Evolutionary conservation across 1,139 yeast genomes (phyloP), one percentile per base, ranked within the genome.

Genomic region (Geotrichum siamense): DNA sequence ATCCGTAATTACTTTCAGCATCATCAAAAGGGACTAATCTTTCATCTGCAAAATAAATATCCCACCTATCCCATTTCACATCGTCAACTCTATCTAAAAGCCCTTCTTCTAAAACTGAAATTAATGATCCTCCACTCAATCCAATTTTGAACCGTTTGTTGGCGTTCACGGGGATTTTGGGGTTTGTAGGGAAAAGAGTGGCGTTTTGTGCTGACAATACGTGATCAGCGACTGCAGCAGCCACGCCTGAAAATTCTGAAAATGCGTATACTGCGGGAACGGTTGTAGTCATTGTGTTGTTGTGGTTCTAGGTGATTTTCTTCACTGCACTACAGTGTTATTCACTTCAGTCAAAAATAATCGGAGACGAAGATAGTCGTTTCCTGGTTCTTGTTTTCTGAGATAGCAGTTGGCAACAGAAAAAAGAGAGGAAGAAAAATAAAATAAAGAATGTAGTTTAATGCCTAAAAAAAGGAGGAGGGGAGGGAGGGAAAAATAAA

Each of bases 31-130:
- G 94, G 38, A 91, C 98, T 51, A 91, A 70, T 63, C 98, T 77
- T 68, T 91, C 98, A 64, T 91, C 98, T 17, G 96, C 96, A 69
- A 91, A 89, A 64, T 85, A 91, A 47, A 91, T 78, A 60, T 91
- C 96, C 98, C 98, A 91, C 60, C 80, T 82, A 45, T 78, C 82
- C 97, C 97, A 91, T 54, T 79, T 80, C 33, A 91, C 79, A 52
- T 79, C 87, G 40, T 74, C 72, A 15, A 23, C 4, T 57, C 94
- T 73, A 34, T 74, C 71, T 47, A 89, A 67, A 51, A 91, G 70
- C 12, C 96, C 97, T 63, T 89, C 89, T 51, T 83, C 77, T 47
- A 91, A 71, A 43, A 89, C 94, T 51, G 82, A 79, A 51, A 91
- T 79, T 51, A 91, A 72, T 5, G 96, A 86, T 25, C 98, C 98